phyloP scores from a whole-genome alignment of 306 rosid species.

The Rubus parviflorus region DNA sequence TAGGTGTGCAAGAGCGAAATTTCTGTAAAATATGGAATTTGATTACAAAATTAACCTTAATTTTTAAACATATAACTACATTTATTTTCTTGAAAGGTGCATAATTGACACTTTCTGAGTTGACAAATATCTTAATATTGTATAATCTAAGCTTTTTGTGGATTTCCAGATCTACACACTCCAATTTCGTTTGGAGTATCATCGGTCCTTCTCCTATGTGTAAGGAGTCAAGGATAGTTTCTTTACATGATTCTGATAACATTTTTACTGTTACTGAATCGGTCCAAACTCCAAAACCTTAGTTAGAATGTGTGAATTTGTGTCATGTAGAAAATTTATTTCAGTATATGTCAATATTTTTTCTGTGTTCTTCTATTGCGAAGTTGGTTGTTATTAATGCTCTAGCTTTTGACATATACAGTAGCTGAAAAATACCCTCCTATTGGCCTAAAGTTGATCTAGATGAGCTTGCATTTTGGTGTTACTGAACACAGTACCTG shows the following conservation, averaged over 20 bases:
- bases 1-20: background rate
- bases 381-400: background rate
- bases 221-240: background rate
- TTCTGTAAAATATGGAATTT: background rate
- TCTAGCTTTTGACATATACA: background rate
- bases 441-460: background rate
- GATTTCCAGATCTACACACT: background rate
- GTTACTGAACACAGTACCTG: background rate
- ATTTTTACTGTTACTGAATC: background rate
- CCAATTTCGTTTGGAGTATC: background rate
- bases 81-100: background rate
- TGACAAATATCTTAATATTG: background rate
- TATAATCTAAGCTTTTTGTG: background rate
- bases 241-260: background rate
- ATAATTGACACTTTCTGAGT: background rate
- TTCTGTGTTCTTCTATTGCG: background rate
- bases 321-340: background rate
- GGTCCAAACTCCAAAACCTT: background rate
- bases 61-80: background rate
- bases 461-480: slow-evolving; percentile 2
- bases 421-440: background rate
- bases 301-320: background rate
- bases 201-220: background rate
- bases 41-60: background rate
- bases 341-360: background rate